Evolutionary conservation across 257 asterid genomes (phyloP).

Genomic region (Phtheirospermum japonicum): DNA sequence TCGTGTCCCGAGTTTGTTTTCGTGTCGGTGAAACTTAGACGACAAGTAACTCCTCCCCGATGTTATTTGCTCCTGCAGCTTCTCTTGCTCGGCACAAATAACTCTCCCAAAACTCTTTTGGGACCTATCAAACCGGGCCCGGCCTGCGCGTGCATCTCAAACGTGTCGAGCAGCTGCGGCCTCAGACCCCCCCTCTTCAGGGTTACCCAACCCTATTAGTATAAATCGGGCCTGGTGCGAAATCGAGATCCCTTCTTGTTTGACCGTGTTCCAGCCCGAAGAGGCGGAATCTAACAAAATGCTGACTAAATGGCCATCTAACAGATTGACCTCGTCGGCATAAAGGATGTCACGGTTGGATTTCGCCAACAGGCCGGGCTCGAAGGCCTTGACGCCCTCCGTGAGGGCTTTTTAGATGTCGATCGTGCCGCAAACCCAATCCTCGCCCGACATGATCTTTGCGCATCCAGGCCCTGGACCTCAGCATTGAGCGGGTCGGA

Average conservation of each 20-base stretch:
- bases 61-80: constrained; percentile 68
- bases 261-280: constrained; percentile 93
- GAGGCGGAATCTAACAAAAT: constrained; percentile 91
- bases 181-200: constrained; percentile 97
- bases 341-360: constrained; percentile 87
- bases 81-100: constrained; percentile 74
- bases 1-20: no score
- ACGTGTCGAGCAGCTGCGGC: constrained; percentile 94
- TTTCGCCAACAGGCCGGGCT: constrained; percentile 92
- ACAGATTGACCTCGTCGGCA: constrained; percentile 88
- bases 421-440: constrained; percentile 88
- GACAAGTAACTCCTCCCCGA: constrained; percentile 59
- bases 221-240: constrained; percentile 93
- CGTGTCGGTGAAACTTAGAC: no score
- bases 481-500: constrained; percentile 95
- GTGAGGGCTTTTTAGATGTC: constrained; percentile 94
- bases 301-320: constrained; percentile 90
- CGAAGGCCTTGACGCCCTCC: constrained; percentile 93
- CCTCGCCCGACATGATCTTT: constrained; percentile 55
- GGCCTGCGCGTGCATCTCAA: constrained; percentile 96
- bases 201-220: constrained; percentile 88
- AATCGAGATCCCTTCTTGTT: constrained; percentile 88
- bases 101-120: constrained; percentile 68
- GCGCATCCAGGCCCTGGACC: constrained; percentile 79
- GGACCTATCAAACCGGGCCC: constrained; percentile 75